These are phyloP conservation scores for Dalbergia cultrata DNA, from an alignment of 306 rosid genomes.

Conservation along the genomic window DNA sequence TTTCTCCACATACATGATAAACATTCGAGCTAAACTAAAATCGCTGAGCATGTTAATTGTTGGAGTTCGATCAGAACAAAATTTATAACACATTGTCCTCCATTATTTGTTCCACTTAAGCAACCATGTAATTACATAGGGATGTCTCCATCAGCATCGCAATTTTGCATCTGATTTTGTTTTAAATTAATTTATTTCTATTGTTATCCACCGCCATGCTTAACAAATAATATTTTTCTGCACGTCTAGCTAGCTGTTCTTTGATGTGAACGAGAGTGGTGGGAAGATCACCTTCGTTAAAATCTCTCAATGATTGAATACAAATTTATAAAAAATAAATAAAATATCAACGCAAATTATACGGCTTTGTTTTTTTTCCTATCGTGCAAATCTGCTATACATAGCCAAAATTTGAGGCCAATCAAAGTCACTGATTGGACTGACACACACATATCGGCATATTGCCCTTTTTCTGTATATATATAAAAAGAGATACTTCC, in stretches of 20 bases:
- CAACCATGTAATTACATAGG: not conserved
- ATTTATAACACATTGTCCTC: not conserved
- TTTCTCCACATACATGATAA: not conserved
- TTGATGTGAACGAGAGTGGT: not conserved
- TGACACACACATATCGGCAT: too few relatives aligned
- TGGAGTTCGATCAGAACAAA: not conserved
- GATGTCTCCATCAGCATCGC: not conserved
- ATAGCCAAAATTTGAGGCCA: too few relatives aligned
- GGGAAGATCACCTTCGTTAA: not conserved
- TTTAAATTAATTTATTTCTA: not conserved
- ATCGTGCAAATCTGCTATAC: too few relatives aligned
- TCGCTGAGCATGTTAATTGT: not conserved
- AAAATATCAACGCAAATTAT: not conserved
- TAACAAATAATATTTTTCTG: not conserved
- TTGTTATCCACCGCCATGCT: not conserved
- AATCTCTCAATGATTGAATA: not conserved
- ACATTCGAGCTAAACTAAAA: not conserved
- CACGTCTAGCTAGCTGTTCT: not conserved
- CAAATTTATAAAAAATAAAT: not conserved
- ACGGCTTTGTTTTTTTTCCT: not conserved
- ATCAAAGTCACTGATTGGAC: too few relatives aligned
- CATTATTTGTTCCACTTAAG: not conserved
- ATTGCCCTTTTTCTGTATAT: too few relatives aligned
- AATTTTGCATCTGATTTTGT: constrained; percentile 1
- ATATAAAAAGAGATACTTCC: too few relatives aligned